Conservation (phyloP, 495 filamentous ascomycete species). For the Pyrenula aspistea region DNA sequence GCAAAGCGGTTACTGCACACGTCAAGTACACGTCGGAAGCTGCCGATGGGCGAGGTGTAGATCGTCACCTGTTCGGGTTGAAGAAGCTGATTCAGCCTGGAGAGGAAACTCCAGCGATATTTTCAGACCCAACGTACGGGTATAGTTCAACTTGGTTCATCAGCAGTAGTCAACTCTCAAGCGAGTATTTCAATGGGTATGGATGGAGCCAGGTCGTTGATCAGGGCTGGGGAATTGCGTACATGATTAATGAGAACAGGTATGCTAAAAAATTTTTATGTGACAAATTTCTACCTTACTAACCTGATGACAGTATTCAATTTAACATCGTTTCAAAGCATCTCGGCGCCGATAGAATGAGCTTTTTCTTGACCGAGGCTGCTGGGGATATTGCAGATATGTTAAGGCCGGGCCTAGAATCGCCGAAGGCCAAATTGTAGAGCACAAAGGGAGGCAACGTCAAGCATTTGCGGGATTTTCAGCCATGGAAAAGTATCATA, state of each 20-base stretch:
- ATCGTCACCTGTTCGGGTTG: slow-evolving; percentile 91
- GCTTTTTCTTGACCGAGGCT: slow-evolving; percentile 86
- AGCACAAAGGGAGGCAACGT: too few species aligned
- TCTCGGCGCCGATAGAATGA: slow-evolving; percentile 83
- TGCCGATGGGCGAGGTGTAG: slow-evolving; percentile 83
- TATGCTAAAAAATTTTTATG: slow-evolving; percentile 9
- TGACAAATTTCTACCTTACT: neutral
- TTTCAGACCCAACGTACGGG: slow-evolving; percentile 69
- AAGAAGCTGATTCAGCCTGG: slow-evolving; percentile 80
- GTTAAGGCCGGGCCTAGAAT: slow-evolving; percentile 68
- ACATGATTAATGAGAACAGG: slow-evolving; percentile 99
- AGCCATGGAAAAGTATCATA: too few species aligned
- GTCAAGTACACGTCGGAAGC: slow-evolving; percentile 83
- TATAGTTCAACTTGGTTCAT: slow-evolving; percentile 89
- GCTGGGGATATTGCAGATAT: slow-evolving; percentile 83
- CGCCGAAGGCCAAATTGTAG: slow-evolving; percentile 84
- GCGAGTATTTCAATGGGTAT: slow-evolving; percentile 98
- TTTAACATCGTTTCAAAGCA: slow-evolving; percentile 98
- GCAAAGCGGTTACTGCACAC: slow-evolving; percentile 68
- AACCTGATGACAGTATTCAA: slow-evolving; percentile 53
- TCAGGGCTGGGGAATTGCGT: slow-evolving; percentile 92
- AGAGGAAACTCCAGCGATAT: slow-evolving; percentile 72
- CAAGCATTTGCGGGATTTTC: too few species aligned
- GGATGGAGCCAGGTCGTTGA: slow-evolving; percentile 99
- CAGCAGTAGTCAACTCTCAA: slow-evolving; percentile 78